Base-by-base conservation (phyloP, 192 early-diverging fungal species). In the Backusella parvicylindrica region DNA sequence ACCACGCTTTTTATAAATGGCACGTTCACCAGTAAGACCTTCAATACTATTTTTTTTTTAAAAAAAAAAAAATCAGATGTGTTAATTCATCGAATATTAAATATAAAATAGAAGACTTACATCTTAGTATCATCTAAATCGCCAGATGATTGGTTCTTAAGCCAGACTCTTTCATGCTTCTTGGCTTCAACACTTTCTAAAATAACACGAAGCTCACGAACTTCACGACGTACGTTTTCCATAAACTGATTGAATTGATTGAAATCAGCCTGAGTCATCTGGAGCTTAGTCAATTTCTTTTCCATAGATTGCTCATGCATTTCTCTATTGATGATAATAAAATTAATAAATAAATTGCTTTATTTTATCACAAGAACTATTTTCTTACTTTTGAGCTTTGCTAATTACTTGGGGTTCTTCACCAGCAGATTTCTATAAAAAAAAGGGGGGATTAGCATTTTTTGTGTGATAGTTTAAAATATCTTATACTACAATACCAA, bases 151-250 rank as follows among this genome's bases (percentile, higher is more conserved):
- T 94, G 92, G 76, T 92, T 93, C 69, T 90, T 88, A 21, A 95
- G 82, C 94, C 94, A 95, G 13, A 92, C 88, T 11, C 94, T 88
- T 71, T 95, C 94, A 75, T 93, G 93, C 41, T 94, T 88, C 78
- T 91, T 94, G 50, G 91, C 89, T 71, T 94, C 91, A 37, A 90
- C 89, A 28, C 89, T 84, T 74, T 94, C 92, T 12, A 95, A 73
- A n/a, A 94, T 89, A 1, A 92, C 91, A 43, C 91, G 88, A 1
- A 95, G 82, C 75, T 94, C 90, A 21, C 89, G 86, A 40, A 94
- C 86, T 76, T 94, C 91, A 18, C 86, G 87, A 21, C 85, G 81
- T 6, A 95, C 90, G 28, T 88, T 86, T 16, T 82, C 82, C 74
- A 87, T 79, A 72, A 88, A 89, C n/a, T 75, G 74, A 72, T 81